phyloP scores from a whole-genome alignment of 129 eudicot genomes.

The Helianthus annuus region HanXRQr2.0-SUNRISE NC_035436.2:180134327-180134826 shows the following conservation, averaged over 20 bases:
- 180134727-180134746: slow-evolving; percentile 25
- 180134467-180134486: neutral
- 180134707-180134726: slow-evolving; percentile 36
- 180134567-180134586: slow-evolving; percentile 9
- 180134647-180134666: neutral
- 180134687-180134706: slow-evolving; percentile 38
- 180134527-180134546: neutral
- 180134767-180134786: slow-evolving; percentile 31
- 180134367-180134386: neutral
- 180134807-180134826: slow-evolving; percentile 28
- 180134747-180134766: slow-evolving; percentile 33
- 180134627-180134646: neutral
- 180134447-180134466: neutral
- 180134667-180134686: neutral
- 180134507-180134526: neutral
- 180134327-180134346: neutral
- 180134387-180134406: neutral
- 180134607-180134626: neutral
- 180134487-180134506: neutral
- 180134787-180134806: slow-evolving; percentile 60
- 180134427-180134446: neutral
- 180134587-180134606: neutral
- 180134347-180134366: neutral
- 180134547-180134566: neutral
- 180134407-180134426: neutral